A percentile compares a stretch with the other conserved stretches of the same genome.
Evolutionary conservation across 1,284 basidiomycete species (phyloP).

Genomic region (Thecaphora frezii): DNA sequence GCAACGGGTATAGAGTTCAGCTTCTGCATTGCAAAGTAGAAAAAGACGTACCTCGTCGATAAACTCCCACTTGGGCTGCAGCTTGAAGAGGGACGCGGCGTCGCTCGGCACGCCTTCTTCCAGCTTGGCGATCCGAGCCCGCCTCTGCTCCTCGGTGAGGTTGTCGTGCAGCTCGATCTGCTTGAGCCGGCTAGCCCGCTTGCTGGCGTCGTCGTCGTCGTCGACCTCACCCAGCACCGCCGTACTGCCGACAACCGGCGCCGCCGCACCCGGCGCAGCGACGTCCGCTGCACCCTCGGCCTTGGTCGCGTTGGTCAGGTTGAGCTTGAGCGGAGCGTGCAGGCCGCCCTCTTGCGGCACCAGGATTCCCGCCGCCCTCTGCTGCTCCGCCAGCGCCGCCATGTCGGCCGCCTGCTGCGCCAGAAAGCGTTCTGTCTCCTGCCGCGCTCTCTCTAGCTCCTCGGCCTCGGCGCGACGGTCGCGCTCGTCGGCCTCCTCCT

Average conservation of each 20-base stretch:
- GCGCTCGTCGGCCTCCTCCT: conserved; percentile 36
- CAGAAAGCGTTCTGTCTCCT: conserved; percentile 49
- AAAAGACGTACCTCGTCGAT: conserved; percentile 29
- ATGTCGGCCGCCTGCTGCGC: conserved; percentile 51
- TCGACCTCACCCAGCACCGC: conserved; percentile 40
- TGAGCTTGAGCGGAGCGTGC: conserved; percentile 49
- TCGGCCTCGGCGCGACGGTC: conserved; percentile 28
- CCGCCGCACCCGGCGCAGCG: conserved; percentile 3
- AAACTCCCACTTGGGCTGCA: conserved; percentile 39
- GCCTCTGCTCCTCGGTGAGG: conserved; percentile 21
- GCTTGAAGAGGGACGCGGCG: conserved; percentile 13
- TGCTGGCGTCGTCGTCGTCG: conserved; percentile 39
- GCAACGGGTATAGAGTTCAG: too few species aligned
- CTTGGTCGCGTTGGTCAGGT: conserved; percentile 15
- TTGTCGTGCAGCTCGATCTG: conserved; percentile 38
- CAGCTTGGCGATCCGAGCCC: conserved; percentile 9
- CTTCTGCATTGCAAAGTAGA: too few species aligned
- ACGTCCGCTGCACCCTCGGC: conserved; percentile 3
- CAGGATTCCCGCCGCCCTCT: conserved; percentile 45
- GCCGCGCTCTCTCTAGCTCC: conserved; percentile 27
- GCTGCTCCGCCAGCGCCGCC: conserved; percentile 41
- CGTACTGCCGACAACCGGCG: conserved; percentile 2
- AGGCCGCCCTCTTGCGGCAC: conserved; percentile 26
- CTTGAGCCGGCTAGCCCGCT: conserved; percentile 25
- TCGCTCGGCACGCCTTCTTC: conserved; percentile 15